A percentile compares a stretch with the other conserved stretches of the same genome.
phyloP scores from a whole-genome alignment of 805 yeast species.

The Jamesozyma jinghongensis region DNA sequence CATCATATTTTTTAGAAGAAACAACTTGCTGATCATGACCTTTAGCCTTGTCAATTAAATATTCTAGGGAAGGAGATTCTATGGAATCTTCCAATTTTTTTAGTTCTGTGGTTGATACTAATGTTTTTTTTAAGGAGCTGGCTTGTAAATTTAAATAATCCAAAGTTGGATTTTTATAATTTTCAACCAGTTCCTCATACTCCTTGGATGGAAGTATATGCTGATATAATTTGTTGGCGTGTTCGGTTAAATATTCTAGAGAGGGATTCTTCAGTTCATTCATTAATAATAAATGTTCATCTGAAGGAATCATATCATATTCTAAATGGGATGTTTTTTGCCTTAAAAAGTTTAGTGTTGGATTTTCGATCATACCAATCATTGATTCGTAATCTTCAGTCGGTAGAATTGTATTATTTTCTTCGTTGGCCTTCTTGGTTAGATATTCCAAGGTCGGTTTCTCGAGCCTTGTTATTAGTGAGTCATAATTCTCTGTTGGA shows the following conservation, averaged over 20 bases:
- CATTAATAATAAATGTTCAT: constrained; percentile 2
- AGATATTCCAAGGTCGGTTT: constrained; percentile 19
- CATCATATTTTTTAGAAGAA: constrained; percentile 7
- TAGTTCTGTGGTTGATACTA: not conserved
- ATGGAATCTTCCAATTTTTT: not conserved
- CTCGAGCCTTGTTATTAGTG: not conserved
- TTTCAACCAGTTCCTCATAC: not conserved
- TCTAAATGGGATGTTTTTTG: constrained; percentile 12
- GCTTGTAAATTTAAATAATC: not conserved
- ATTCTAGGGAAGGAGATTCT: constrained; percentile 8
- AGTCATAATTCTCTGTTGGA: constrained; percentile 6
- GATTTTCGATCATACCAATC: constrained; percentile 4
- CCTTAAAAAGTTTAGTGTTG: constrained; percentile 18
- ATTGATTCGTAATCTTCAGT: constrained; percentile 7
- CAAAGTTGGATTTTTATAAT: not conserved
- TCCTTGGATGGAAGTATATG: constrained; percentile 5
- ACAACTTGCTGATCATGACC: constrained; percentile 18
- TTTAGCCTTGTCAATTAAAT: constrained; percentile 3
- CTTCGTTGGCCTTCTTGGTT: constrained; percentile 15
- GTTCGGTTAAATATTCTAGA: constrained; percentile 18
- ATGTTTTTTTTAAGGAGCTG: not conserved
- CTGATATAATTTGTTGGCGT: constrained; percentile 14
- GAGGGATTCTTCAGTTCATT: constrained; percentile 14
- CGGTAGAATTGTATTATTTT: not conserved
- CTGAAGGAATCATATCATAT: not conserved